Evolutionary conservation across 805 yeast species (phyloP).

Genomic region (Metschnikowia borealis): DNA sequence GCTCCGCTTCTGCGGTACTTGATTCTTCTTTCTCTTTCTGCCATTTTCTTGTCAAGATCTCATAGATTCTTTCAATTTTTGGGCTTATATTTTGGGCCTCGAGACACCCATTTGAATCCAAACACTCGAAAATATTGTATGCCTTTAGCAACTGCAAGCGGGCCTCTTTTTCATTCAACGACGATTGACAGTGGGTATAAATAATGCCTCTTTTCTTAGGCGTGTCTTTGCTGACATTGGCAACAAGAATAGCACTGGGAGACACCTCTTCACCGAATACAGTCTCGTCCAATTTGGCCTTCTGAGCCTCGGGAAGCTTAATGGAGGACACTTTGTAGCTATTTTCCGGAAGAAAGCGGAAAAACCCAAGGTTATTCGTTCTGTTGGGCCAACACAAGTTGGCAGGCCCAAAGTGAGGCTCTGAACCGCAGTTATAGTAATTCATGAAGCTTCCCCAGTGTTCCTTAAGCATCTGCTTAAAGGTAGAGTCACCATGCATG

Average conservation of each 20-base stretch:
- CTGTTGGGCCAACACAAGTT: slow-evolving; percentile 33
- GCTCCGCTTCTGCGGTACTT: not conserved
- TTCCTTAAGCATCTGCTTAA: slow-evolving; percentile 18
- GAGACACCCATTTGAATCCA: slow-evolving; percentile 22
- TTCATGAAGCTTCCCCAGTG: slow-evolving; percentile 30
- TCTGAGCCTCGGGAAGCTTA: slow-evolving; percentile 13
- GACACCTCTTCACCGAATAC: slow-evolving; percentile 4
- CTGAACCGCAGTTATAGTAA: slow-evolving; percentile 22
- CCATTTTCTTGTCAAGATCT: slow-evolving; percentile 7
- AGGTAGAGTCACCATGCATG: slow-evolving; percentile 16
- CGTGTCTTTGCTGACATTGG: slow-evolving; percentile 21
- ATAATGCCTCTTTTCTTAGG: slow-evolving; percentile 35
- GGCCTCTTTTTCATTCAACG: not conserved
- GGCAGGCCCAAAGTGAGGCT: slow-evolving; percentile 19
- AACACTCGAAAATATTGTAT: slow-evolving; percentile 32
- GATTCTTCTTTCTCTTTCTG: not conserved
- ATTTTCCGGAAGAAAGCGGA: slow-evolving; percentile 27
- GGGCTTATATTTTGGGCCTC: slow-evolving; percentile 2
- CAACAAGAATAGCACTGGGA: slow-evolving; percentile 28
- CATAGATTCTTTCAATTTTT: slow-evolving; percentile 1
- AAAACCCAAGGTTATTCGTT: slow-evolving; percentile 33
- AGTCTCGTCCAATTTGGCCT: slow-evolving; percentile 20
- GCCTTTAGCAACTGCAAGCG: slow-evolving; percentile 16
- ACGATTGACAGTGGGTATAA: slow-evolving; percentile 11
- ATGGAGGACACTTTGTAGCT: slow-evolving; percentile 29